A percentile compares a stretch with the other conserved stretches of the same genome.
These are phyloP conservation scores for Botrytis fragariae DNA, from an alignment of 2,329 filamentous ascomycete genomes.

Conservation along the genomic window DNA sequence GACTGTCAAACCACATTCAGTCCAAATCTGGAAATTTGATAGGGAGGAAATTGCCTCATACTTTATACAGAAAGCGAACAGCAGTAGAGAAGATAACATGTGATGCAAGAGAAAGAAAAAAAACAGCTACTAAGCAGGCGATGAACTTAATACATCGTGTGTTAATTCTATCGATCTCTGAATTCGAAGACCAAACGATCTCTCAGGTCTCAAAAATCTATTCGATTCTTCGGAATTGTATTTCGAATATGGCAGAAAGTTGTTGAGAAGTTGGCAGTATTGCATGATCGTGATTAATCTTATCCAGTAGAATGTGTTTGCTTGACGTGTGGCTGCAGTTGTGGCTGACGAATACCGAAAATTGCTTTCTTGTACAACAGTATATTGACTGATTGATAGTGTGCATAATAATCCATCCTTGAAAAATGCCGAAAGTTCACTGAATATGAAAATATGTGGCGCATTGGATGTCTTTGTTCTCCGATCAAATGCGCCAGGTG, in stretches of 20 bases:
- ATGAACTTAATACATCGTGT: neutral
- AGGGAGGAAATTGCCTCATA: neutral
- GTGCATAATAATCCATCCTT: neutral
- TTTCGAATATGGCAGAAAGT: neutral
- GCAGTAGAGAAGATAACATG: neutral
- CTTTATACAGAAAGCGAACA: neutral
- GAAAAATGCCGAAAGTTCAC: neutral
- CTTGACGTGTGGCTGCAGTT: neutral
- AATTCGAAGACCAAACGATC: neutral
- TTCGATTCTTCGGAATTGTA: neutral
- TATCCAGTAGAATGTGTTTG: neutral
- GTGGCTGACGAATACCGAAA: neutral
- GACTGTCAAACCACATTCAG: neutral
- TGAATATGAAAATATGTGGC: neutral
- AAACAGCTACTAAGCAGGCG: neutral
- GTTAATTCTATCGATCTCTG: neutral
- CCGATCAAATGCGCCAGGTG: too few relatives aligned
- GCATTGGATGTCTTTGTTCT: neutral
- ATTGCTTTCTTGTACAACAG: neutral
- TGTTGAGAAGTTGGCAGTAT: neutral
- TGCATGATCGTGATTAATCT: neutral
- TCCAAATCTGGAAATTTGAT: neutral
- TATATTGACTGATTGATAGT: neutral
- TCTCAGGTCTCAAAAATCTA: neutral
- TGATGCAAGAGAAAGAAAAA: neutral